A percentile compares a stretch with the other conserved stretches of the same genome.
Conservation (phyloP, 2,329 filamentous ascomycete species). For the Neonectria punicea region DNA sequence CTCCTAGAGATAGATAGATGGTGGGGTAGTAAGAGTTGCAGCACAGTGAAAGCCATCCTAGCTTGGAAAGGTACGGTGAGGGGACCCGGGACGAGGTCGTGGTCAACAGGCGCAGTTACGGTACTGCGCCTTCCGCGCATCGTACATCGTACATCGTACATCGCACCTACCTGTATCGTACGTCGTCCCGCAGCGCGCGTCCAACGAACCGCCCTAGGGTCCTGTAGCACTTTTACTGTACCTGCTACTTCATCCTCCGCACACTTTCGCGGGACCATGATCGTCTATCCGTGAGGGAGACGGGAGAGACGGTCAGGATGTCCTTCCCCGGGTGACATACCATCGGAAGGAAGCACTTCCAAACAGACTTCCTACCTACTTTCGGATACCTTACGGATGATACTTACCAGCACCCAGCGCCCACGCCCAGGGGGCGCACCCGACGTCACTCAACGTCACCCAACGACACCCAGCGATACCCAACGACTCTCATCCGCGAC, state of each 20-base stretch:
- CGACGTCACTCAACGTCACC: background rate
- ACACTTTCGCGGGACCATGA: too few species aligned
- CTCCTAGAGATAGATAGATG: background rate
- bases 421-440: background rate
- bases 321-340: background rate
- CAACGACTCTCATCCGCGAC: background rate
- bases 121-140: background rate
- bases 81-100: background rate
- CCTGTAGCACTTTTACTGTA: background rate
- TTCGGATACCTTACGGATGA: too few species aligned
- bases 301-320: background rate
- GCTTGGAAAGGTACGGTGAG: background rate
- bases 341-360: background rate
- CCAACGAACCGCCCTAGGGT: background rate
- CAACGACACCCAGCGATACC: background rate
- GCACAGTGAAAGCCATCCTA: background rate
- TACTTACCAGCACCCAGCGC: background rate
- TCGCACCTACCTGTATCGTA: background rate
- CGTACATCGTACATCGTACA: slow-evolving; percentile 3
- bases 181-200: slow-evolving; percentile 6
- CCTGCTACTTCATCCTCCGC: background rate
- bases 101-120: too few species aligned
- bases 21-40: background rate
- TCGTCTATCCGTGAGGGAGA: background rate
- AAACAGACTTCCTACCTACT: background rate